Base-by-base conservation (phyloP, 176 grass and related monocot genomes). In the Otatea glauca region DNA sequence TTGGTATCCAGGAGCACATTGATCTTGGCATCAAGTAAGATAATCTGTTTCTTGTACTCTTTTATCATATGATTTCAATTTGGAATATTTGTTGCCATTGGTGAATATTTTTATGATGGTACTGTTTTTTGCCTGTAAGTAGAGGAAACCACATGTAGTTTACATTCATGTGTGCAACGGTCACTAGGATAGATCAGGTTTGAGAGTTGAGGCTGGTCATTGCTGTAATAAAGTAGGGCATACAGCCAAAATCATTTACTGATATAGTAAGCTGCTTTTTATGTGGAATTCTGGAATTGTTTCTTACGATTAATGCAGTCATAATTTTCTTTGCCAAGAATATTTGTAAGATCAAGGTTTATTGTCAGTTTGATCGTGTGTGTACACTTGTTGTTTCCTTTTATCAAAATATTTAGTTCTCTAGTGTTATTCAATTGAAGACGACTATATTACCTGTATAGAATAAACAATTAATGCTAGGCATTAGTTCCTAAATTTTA, bases 1-100 rank as follows among this genome's bases (percentile, higher is more conserved):
- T 96, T 6, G 94, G 94, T 84, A 96, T 96, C 18, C 94, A 93
- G 78, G 94, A 96, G 77, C 94, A 96, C 61, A 96, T 96, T 83
- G 94, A 96, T 86, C 91, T 96, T 47, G 94, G 94, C 24, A 96
- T 96, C 77, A 96, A 96, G 94, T 96, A 93, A 93, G 94, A 60
- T 55, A 5, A 60, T 55, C 0, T 24, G 3, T 17, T 62, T 12
- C 20, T 9, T 5, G 0, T 29, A 20, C 0, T 10, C 6, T 45
- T 25, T 12, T 58, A 1, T 34, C 34, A 34, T 34, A 34, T 25
- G 5, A 21, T 39, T 17, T 50, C 2, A 78, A 20, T 42, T 7
- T 13, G 7, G 47, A 20, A 1, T 16, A 66, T 39, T 23, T 34
- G 1, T 42, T 74, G 0, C 49, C 41, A 37, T 34, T 43, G 4